Evolutionary conservation across 2,329 filamentous ascomycete species (phyloP).

Genomic region (Lasiodiplodia sp.): DNA sequence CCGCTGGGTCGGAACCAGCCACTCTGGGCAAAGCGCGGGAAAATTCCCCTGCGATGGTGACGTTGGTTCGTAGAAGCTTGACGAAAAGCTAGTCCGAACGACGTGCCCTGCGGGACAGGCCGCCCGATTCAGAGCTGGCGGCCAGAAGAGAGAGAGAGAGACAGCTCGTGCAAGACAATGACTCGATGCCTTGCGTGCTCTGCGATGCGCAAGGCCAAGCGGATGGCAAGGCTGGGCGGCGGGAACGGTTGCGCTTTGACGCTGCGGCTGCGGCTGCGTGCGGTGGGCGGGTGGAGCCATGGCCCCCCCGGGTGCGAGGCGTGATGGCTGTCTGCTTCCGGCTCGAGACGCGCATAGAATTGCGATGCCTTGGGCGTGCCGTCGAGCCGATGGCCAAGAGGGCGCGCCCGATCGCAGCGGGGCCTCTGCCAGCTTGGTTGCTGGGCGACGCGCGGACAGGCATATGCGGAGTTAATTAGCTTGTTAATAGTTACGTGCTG

Average conservation of each 20-base stretch:
- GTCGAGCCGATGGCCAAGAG: constrained; percentile 14
- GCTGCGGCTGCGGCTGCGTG: constrained; percentile 18
- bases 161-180: neutral
- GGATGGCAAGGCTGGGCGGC: constrained; percentile 7
- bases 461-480: constrained; percentile 9
- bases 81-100: constrained; percentile 25
- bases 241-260: constrained; percentile 21
- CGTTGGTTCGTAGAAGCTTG: constrained; percentile 22
- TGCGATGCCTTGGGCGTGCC: constrained; percentile 10
- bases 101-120: neutral
- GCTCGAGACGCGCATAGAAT: neutral
- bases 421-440: constrained; percentile 18
- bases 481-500: neutral
- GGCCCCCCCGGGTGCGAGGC: neutral
- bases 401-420: constrained; percentile 1
- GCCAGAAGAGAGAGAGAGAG: neutral
- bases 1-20: constrained; percentile 18
- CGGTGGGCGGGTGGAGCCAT: neutral
- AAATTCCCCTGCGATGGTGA: constrained; percentile 21
- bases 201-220: neutral
- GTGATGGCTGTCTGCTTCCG: constrained; percentile 6
- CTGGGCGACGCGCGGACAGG: constrained; percentile 26
- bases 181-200: neutral
- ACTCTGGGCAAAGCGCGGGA: constrained; percentile 12
- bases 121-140: too few species aligned